Evolutionary conservation across 2,329 filamentous ascomycete species (phyloP), one percentile per base, ranked within the genome.

Genomic region (Pestalotiopsis sp.): DNA sequence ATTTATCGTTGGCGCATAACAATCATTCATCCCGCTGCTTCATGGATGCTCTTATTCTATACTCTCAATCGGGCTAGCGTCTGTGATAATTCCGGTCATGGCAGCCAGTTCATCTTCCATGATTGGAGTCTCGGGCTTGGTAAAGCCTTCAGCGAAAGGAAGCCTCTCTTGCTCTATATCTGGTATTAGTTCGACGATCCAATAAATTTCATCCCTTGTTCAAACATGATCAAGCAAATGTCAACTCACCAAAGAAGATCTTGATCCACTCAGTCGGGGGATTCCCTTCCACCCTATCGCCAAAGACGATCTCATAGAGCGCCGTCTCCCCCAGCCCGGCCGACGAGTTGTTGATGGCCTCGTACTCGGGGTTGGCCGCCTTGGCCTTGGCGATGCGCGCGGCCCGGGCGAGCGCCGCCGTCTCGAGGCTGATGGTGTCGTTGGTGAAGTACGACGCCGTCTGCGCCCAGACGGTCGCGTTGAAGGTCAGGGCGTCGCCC

Each of bases 401-500:
- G 4, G 65, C 20, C 1, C 70, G 68, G 13, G 71, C 72, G n/a
- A 70, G 69, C 20, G 70, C 55, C 3, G 64, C 70, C 70, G 69
- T 71, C 59, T 71, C 66, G 6, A 73, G 44, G 38, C 63, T 59
- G 62, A 73, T 68, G n/a, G 69, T 65, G 22, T 71, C 68, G 1
- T 68, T 69, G 5, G 71, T 71, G 67, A 68, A 72, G 65, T 61
- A 70, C 2, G 69, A 66, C 57, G 66, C 67, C 1, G 71, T 73
- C 64, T 73, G 56, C 66, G 71, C 71, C 35, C 68, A 73, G 24
- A 73, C 67, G 56, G 56, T 59, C 24, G 56, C 56, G 56, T 59
- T 59, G 22, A 59, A 59, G 56, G n/a, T n/a, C 24, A 59, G 56
- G 17, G 24, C 56, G 56, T 59, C 59, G 22, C 59, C 38, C 6